phyloP scores from a whole-genome alignment of 23 red algal species.

The Agarophyton chilense region DNA sequence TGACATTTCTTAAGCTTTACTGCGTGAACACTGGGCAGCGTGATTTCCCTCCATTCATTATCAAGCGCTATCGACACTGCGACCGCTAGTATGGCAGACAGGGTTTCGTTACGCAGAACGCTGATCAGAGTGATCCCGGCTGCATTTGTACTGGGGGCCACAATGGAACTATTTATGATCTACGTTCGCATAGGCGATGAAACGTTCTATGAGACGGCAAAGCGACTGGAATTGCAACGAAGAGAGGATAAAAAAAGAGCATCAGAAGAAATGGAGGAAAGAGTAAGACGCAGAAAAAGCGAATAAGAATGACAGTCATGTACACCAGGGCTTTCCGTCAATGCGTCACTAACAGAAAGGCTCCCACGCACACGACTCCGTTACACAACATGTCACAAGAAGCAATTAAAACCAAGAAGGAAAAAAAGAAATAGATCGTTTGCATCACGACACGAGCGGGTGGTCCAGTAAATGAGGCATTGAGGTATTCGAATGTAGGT shows the following conservation, averaged over 20 bases:
- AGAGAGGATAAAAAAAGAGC: slow-evolving; percentile 1
- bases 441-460: neutral
- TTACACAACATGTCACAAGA: neutral
- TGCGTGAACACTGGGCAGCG: too few species aligned
- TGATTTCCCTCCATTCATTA: too few species aligned
- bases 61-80: neutral
- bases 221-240: slow-evolving; percentile 44
- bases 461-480: neutral
- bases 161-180: slow-evolving; percentile 73
- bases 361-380: neutral
- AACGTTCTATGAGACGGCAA: slow-evolving; percentile 68
- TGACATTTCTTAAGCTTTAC: too few species aligned
- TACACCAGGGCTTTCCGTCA: neutral
- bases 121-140: slow-evolving; percentile 43
- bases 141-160: slow-evolving; percentile 52
- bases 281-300: slow-evolving; percentile 7
- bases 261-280: slow-evolving; percentile 32
- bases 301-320: neutral
- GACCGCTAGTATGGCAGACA: slow-evolving; percentile 10
- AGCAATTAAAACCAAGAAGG: neutral
- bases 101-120: slow-evolving; percentile 26
- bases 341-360: neutral
- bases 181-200: slow-evolving; percentile 63
- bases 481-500: neutral
- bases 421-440: neutral